Conservation (phyloP, 1,284 basidiomycete genomes). For the Veloporphyrellus conicus region DNA sequence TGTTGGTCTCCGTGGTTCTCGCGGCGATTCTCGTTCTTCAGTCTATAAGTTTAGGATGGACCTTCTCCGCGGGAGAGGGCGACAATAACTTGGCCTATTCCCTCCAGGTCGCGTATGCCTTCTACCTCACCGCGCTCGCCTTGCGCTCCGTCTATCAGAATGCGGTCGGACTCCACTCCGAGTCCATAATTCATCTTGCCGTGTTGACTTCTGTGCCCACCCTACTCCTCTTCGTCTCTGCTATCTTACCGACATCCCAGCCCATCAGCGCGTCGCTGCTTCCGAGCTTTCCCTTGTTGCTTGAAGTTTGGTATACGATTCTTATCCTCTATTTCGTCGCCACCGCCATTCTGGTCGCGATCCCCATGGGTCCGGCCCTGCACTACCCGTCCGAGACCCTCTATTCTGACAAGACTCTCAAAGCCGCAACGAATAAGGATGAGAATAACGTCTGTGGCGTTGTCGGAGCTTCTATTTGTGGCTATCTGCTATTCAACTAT, state of each 20-base stretch:
- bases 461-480: constrained; percentile 38
- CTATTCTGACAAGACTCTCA: constrained; percentile 68
- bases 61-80: constrained; percentile 37
- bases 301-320: constrained; percentile 21
- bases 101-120: constrained; percentile 54
- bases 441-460: constrained; percentile 65
- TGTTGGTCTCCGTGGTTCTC: constrained; percentile 45
- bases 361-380: constrained; percentile 68
- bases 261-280: constrained; percentile 13
- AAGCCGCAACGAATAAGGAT: constrained; percentile 50
- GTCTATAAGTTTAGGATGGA: constrained; percentile 52
- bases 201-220: constrained; percentile 54
- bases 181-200: constrained; percentile 64
- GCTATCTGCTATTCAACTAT: constrained; percentile 63
- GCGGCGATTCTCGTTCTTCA: constrained; percentile 48
- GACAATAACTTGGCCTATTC: constrained; percentile 38
- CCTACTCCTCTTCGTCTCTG: constrained; percentile 43
- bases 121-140: constrained; percentile 58
- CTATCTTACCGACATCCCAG: constrained; percentile 50
- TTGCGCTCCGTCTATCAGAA: constrained; percentile 51
- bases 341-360: constrained; percentile 49
- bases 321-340: constrained; percentile 29
- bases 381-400: constrained; percentile 68
- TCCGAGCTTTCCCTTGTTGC: constrained; percentile 10
- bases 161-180: constrained; percentile 50